Conservation (phyloP, 2,329 filamentous ascomycete species). For the Aspergillus glaucus region DNA sequence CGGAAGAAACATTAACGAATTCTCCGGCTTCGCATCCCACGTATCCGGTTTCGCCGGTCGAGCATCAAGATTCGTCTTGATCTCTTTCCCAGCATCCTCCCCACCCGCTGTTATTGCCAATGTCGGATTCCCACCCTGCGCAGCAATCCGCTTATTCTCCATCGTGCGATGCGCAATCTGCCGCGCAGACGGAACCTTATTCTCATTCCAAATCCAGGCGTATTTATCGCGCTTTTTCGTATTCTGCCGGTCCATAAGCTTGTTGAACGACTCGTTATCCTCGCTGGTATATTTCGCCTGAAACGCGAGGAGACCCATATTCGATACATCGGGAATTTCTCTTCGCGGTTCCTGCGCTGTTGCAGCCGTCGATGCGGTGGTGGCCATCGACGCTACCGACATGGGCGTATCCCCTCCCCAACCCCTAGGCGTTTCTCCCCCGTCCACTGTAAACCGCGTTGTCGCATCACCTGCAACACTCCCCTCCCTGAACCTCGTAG, state of each 20-base stretch:
- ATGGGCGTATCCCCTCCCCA: slow-evolving; percentile 70
- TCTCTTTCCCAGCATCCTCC: slow-evolving; percentile 47
- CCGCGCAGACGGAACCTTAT: slow-evolving; percentile 66
- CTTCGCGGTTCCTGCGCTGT: slow-evolving; percentile 29
- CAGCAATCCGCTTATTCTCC: slow-evolving; percentile 65
- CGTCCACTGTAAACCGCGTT: slow-evolving; percentile 40
- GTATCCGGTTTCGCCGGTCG: slow-evolving; percentile 70
- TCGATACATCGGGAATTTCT: slow-evolving; percentile 56
- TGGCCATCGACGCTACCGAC: slow-evolving; percentile 44
- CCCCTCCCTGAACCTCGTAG: slow-evolving; percentile 29
- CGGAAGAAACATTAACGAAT: slow-evolving; percentile 74
- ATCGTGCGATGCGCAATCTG: slow-evolving; percentile 51
- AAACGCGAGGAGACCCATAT: slow-evolving; percentile 76
- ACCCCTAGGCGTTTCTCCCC: slow-evolving; percentile 31
- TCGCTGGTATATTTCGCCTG: slow-evolving; percentile 94
- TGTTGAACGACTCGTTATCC: slow-evolving; percentile 96
- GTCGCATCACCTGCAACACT: slow-evolving; percentile 42
- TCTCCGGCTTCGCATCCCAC: slow-evolving; percentile 70
- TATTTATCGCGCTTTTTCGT: slow-evolving; percentile 76
- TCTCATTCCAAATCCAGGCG: slow-evolving; percentile 80
- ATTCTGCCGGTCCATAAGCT: slow-evolving; percentile 84
- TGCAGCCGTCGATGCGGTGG: slow-evolving; percentile 22
- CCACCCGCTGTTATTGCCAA: slow-evolving; percentile 41
- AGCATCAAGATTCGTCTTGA: slow-evolving; percentile 58
- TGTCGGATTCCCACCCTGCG: slow-evolving; percentile 52